Percentiles rank a stretch among this genome's conserved stretches.
Evolutionary conservation across 2,329 filamentous ascomycete genomes (phyloP).

Genomic region (Ophidiomyces ophidiicola): DNA sequence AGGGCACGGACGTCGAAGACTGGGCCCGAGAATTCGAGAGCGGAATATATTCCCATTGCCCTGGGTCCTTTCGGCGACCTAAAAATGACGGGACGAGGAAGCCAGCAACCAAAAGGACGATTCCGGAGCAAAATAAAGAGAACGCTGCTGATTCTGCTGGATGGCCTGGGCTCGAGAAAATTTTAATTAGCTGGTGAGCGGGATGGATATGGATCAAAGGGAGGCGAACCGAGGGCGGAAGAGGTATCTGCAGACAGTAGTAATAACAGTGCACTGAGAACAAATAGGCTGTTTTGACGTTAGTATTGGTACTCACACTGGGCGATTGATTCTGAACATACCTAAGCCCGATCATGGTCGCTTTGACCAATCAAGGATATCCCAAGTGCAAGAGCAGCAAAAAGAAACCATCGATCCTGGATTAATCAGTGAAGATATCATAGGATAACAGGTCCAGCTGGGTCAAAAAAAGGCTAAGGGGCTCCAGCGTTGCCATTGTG

Average conservation of each 20-base stretch:
- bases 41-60: slow-evolving; percentile 8
- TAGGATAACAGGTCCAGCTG: too few relatives aligned
- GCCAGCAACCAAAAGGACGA: slow-evolving; percentile 28
- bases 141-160: slow-evolving; percentile 35
- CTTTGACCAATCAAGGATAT: too few relatives aligned
- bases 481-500: too few relatives aligned
- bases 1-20: background rate
- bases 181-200: background rate
- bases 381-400: too few relatives aligned
- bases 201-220: background rate
- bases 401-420: too few relatives aligned
- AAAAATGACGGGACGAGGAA: slow-evolving; percentile 22
- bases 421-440: too few relatives aligned
- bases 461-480: too few relatives aligned
- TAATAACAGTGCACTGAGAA: slow-evolving; percentile 1
- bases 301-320: background rate
- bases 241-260: slow-evolving; percentile 14
- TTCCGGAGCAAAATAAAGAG: slow-evolving; percentile 31
- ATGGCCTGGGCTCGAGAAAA: slow-evolving; percentile 27
- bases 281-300: background rate
- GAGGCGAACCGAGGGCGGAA: slow-evolving; percentile 19
- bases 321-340: too few relatives aligned
- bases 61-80: slow-evolving; percentile 2
- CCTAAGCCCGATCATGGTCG: too few relatives aligned
- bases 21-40: slow-evolving; percentile 7